Conservation (phyloP, 2,329 filamentous ascomycete species). For the Dendrostoma leiphaemia region DNA sequence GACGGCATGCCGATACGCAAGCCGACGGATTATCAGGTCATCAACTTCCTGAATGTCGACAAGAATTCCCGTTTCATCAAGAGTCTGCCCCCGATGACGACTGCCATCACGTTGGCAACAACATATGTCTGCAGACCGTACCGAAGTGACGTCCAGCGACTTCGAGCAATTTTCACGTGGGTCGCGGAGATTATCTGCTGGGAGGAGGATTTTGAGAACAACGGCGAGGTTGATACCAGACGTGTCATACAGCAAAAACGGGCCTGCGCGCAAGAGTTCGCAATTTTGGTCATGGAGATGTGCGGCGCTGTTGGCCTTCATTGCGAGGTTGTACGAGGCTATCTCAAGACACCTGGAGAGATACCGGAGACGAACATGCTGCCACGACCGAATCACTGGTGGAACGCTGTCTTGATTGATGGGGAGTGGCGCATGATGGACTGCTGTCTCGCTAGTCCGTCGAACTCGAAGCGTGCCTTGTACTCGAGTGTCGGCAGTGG, state of each 20-base stretch:
- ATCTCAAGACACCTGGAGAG: slow-evolving; percentile 88
- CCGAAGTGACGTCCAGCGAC: slow-evolving; percentile 85
- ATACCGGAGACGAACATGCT: slow-evolving; percentile 75
- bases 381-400: slow-evolving; percentile 93
- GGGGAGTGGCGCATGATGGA: slow-evolving; percentile 97
- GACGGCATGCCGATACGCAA: slow-evolving; percentile 82
- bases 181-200: slow-evolving; percentile 91
- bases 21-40: slow-evolving; percentile 74
- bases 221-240: slow-evolving; percentile 67
- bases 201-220: slow-evolving; percentile 91
- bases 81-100: slow-evolving; percentile 78
- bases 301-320: slow-evolving; percentile 85
- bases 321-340: slow-evolving; percentile 84
- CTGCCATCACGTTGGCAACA: slow-evolving; percentile 78
- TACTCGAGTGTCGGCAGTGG: slow-evolving; percentile 73
- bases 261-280: slow-evolving; percentile 86
- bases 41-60: slow-evolving; percentile 85
- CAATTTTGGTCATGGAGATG: slow-evolving; percentile 87
- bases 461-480: slow-evolving; percentile 73
- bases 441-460: slow-evolving; percentile 86
- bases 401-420: slow-evolving; percentile 92
- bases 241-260: slow-evolving; percentile 81
- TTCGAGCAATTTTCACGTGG: slow-evolving; percentile 97
- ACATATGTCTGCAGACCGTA: slow-evolving; percentile 93
- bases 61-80: slow-evolving; percentile 92